phyloP scores from a whole-genome alignment of 495 filamentous ascomycete species.

The Mycothermus thermophilus region DNA sequence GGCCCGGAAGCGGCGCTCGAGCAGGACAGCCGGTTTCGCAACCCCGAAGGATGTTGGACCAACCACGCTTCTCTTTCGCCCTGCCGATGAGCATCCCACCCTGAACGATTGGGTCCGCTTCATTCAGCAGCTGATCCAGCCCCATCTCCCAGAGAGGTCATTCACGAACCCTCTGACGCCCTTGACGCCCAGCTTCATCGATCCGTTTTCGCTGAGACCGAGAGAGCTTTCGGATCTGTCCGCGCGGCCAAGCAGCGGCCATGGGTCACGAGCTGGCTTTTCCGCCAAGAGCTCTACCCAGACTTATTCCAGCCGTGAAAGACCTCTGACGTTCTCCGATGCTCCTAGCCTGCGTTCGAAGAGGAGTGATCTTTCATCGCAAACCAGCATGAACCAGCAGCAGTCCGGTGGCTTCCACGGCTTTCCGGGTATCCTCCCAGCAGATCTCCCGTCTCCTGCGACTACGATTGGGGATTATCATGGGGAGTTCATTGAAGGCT shows the following conservation, averaged over 20 bases:
- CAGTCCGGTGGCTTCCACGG: constrained; percentile 27
- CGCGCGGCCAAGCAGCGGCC: constrained; percentile 19
- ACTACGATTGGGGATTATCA: constrained; percentile 37
- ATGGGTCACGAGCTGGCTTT: constrained; percentile 18
- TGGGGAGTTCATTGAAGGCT: constrained; percentile 42
- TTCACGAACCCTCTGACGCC: constrained; percentile 31
- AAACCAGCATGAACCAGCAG: constrained; percentile 31
- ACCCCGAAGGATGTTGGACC: constrained; percentile 29
- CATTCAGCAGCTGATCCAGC: constrained; percentile 29
- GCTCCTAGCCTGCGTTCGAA: constrained; percentile 40
- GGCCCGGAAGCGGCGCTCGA: constrained; percentile 41
- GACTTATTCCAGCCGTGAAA: constrained; percentile 25
- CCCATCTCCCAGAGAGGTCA: constrained; percentile 17
- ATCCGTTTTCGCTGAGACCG: constrained; percentile 32
- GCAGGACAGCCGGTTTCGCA: constrained; percentile 36
- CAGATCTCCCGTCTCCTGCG: constrained; percentile 39
- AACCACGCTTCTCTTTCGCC: constrained; percentile 29
- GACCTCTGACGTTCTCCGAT: constrained; percentile 28
- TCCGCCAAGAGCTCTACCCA: constrained; percentile 24
- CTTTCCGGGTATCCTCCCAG: constrained; percentile 28
- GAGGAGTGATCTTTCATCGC: constrained; percentile 40
- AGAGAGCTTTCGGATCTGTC: constrained; percentile 7
- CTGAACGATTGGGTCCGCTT: constrained; percentile 34
- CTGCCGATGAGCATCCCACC: constrained; percentile 24
- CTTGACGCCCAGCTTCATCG: constrained; percentile 31